phyloP scores from a whole-genome alignment of 2,329 filamentous ascomycete species.

The Nannizziopsis barbatae region DNA sequence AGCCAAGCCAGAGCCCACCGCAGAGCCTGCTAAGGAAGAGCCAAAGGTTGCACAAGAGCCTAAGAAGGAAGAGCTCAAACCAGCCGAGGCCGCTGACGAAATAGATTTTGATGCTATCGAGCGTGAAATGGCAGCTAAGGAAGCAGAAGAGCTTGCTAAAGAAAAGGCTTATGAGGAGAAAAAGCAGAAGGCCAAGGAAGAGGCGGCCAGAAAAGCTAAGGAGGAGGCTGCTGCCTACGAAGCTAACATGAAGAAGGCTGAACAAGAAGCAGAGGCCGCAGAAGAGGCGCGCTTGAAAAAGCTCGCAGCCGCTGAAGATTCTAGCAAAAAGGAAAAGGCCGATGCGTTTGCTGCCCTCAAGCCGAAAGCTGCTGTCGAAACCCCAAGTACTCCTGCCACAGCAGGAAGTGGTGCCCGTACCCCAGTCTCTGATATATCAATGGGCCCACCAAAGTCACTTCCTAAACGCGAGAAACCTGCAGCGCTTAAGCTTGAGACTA shows the following conservation, averaged over 20 bases:
- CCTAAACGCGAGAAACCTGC: slow-evolving; percentile 67
- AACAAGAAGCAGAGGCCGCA: slow-evolving; percentile 38
- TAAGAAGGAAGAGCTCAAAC: slow-evolving; percentile 19
- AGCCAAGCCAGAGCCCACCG: slow-evolving; percentile 22
- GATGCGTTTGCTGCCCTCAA: slow-evolving; percentile 36
- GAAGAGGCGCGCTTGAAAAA: slow-evolving; percentile 37
- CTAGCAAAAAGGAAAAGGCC: slow-evolving; percentile 26
- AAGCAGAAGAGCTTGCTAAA: slow-evolving; percentile 36
- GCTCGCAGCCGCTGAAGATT: slow-evolving; percentile 28
- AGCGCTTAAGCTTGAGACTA: slow-evolving; percentile 78
- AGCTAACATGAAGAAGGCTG: slow-evolving; percentile 39
- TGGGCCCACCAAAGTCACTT: slow-evolving; percentile 44
- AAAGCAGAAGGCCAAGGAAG: slow-evolving; percentile 63
- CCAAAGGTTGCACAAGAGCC: slow-evolving; percentile 17
- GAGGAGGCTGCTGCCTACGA: slow-evolving; percentile 37
- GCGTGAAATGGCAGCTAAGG: slow-evolving; percentile 37
- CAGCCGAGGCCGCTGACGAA: slow-evolving; percentile 30
- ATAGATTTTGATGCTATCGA: slow-evolving; percentile 39
- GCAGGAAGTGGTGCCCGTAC: slow-evolving; percentile 38
- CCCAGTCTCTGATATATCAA: slow-evolving; percentile 34
- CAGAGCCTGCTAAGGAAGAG: slow-evolving; percentile 22
- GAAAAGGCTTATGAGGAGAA: slow-evolving; percentile 51
- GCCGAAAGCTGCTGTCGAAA: slow-evolving; percentile 30
- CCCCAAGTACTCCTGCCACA: slow-evolving; percentile 28
- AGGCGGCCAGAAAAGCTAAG: slow-evolving; percentile 35